Evolutionary conservation across 805 yeast species (phyloP), one percentile per base, ranked within the genome.

Genomic region (Isabelozyma heimii): DNA sequence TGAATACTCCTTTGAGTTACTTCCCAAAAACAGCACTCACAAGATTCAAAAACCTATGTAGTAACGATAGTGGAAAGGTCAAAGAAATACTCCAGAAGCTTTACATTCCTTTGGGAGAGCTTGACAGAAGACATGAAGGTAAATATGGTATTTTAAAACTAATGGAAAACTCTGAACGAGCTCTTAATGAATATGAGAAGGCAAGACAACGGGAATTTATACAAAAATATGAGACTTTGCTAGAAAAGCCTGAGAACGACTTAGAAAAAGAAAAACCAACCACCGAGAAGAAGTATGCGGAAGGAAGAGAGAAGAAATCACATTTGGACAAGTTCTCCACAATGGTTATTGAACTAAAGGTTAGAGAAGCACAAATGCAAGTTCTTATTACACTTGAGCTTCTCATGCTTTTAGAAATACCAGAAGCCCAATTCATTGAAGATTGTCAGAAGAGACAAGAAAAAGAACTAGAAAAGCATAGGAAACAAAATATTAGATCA

Each of bases 291-390:
- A 13, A 9, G n/a, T 6, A 13, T 30, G 3, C 10, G n/a, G 35
- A 30, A 2, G 35, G n/a, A 30, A 30, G 8, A 30, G 35, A 30
- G 35, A 30, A 30, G 35, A 30, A 30, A 30, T 30, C 35, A 10
- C 35, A 30, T 13, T 37, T 38, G 7, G 65, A 65, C 24, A 53
- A 58, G 8, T 39, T 66, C 1, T 56, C 56, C 1, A 69, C 63
- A 13, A 50, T 77, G 1, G 57, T 70, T 2, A 59, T 67, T 37
- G 71, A 74, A 37, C 64, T 82, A 49, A 82, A 81, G 52, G 67
- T 78, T 2, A 64, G 85, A 35, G 87, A 82, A 52, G 77, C 83
- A 1, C 84, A 81, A 52, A 57, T 83, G 30, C 87, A 83, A 56
- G 65, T 81, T 0, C 54, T 83, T 2, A 51, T 81, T 0, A 52